Conservation (phyloP, 2,329 filamentous ascomycete genomes). For the Ceratocystis albifundus region DNA sequence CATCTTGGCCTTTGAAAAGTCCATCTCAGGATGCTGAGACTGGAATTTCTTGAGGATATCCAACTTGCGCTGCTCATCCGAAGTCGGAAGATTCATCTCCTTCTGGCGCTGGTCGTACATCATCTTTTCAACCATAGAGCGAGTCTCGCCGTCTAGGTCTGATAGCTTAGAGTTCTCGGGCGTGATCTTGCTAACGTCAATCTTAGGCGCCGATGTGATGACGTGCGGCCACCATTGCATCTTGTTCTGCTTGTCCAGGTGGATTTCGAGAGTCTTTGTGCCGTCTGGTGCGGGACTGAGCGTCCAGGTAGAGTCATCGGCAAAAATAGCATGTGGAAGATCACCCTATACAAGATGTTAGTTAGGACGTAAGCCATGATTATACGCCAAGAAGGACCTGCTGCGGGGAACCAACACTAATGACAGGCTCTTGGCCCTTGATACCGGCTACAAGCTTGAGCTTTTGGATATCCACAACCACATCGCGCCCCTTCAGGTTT, state of each 20-base stretch:
- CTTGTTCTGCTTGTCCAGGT: conserved; percentile 92
- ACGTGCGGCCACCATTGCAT: conserved; percentile 98
- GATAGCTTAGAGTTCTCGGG: conserved; percentile 86
- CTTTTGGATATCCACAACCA: conserved; percentile 74
- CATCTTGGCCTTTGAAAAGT: conserved; percentile 60
- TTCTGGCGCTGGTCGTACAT: conserved; percentile 99
- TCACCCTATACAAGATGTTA: conserved; percentile 55
- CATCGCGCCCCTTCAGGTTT: conserved; percentile 72
- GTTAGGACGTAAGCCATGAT: conserved; percentile 12
- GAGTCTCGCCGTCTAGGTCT: conserved; percentile 88
- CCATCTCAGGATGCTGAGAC: conserved; percentile 61
- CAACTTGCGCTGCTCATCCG: conserved; percentile 89
- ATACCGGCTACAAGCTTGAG: conserved; percentile 64
- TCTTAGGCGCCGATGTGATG: conserved; percentile 71
- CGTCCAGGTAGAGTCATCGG: conserved; percentile 92
- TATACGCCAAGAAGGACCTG: neutral
- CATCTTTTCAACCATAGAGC: conserved; percentile 99
- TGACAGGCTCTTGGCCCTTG: conserved; percentile 77
- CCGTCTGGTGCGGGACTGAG: conserved; percentile 62
- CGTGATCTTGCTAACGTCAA: conserved; percentile 89
- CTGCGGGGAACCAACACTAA: conserved; percentile 48
- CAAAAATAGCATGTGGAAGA: conserved; percentile 64
- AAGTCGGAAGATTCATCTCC: conserved; percentile 76
- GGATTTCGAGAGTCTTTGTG: conserved; percentile 57
- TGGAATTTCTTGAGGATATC: conserved; percentile 92